phyloP scores from a whole-genome alignment of 768 basidiomycete genomes.

The Collybiopsis confluens region DNA sequence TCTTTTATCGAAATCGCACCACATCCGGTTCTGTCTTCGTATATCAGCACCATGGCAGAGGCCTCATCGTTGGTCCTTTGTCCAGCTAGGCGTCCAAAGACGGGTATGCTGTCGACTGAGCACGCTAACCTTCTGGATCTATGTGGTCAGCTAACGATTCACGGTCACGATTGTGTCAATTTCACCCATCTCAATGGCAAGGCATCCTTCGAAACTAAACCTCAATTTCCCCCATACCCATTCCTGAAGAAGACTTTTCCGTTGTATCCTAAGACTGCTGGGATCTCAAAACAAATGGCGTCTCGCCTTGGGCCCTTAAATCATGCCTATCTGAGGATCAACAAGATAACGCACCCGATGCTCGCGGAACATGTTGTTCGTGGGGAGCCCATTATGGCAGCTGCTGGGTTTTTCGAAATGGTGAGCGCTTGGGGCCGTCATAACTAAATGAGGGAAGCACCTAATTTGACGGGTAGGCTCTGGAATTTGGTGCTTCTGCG shows the following conservation, averaged over 20 bases:
- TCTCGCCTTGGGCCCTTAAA: conserved; percentile 21
- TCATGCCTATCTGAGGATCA: conserved; percentile 3
- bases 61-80: conserved; percentile 16
- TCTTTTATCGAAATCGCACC: conserved; percentile 34
- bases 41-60: conserved; percentile 21
- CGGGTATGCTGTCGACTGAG: conserved; percentile 17
- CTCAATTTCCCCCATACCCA: conserved; percentile 24
- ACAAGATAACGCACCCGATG: conserved; percentile 24
- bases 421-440: conserved; percentile 10
- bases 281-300: conserved; percentile 15
- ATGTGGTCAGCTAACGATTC: conserved; percentile 23
- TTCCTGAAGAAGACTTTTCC: conserved; percentile 24
- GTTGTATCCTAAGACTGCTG: conserved; percentile 13
- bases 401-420: conserved; percentile 33
- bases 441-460: not conserved
- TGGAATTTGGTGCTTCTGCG: conserved; percentile 12
- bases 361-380: conserved; percentile 37
- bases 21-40: conserved; percentile 34
- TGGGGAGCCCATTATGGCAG: conserved; percentile 37
- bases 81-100: conserved; percentile 23
- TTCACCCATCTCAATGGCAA: conserved; percentile 25
- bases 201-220: too few species aligned
- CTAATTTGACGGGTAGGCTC: not conserved
- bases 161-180: conserved; percentile 27
- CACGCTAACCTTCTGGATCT: conserved; percentile 17